Conservation (phyloP, 2,329 filamentous ascomycete genomes). For the Talaromyces sp. region DNA sequence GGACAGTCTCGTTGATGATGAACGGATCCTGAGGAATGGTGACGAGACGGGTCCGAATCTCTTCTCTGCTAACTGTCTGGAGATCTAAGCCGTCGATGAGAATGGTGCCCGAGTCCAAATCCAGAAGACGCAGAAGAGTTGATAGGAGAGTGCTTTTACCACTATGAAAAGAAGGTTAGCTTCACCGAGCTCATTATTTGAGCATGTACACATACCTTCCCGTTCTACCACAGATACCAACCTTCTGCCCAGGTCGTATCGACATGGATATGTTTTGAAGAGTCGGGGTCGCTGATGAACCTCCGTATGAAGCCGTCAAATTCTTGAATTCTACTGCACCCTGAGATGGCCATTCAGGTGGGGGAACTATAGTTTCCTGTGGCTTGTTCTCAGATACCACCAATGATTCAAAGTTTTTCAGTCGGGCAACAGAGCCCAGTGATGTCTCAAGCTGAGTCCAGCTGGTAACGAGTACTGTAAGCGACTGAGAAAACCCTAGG, state of each 20-base stretch:
- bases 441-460: slow-evolving; percentile 60
- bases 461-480: slow-evolving; percentile 51
- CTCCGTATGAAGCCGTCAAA: slow-evolving; percentile 44
- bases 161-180: slow-evolving; percentile 33
- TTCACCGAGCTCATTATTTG: background rate
- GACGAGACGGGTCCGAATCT: slow-evolving; percentile 69
- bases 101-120: slow-evolving; percentile 64
- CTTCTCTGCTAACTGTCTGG: slow-evolving; percentile 66
- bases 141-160: slow-evolving; percentile 63
- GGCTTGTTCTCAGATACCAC: slow-evolving; percentile 46
- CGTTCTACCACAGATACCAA: slow-evolving; percentile 75
- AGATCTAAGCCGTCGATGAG: slow-evolving; percentile 73
- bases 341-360: slow-evolving; percentile 45
- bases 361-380: slow-evolving; percentile 37
- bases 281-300: slow-evolving; percentile 33
- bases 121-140: slow-evolving; percentile 72
- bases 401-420: slow-evolving; percentile 52
- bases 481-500: slow-evolving; percentile 52
- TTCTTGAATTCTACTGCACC: slow-evolving; percentile 45
- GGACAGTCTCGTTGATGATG: slow-evolving; percentile 74
- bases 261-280: slow-evolving; percentile 48
- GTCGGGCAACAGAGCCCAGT: slow-evolving; percentile 56
- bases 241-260: slow-evolving; percentile 63
- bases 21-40: slow-evolving; percentile 84
- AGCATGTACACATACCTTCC: slow-evolving; percentile 65